phyloP scores from a whole-genome alignment of 495 filamentous ascomycete species.

The Penicillium daleae region DNA sequence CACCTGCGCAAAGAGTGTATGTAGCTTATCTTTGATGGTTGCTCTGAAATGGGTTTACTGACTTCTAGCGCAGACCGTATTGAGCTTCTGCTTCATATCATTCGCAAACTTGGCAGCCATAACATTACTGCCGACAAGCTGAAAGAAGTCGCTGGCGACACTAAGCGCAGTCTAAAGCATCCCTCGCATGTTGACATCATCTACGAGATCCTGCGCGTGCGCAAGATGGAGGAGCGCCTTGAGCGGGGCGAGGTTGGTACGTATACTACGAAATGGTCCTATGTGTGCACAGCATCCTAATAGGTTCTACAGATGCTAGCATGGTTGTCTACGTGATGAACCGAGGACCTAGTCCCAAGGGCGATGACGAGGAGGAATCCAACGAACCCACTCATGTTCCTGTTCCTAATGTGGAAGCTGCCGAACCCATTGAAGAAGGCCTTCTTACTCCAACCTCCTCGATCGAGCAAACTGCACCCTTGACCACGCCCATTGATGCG shows the following conservation, averaged over 20 bases:
- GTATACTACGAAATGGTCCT: background rate
- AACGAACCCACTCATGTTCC: slow-evolving; percentile 5
- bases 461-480: slow-evolving; percentile 31
- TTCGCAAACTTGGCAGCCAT: slow-evolving; percentile 43
- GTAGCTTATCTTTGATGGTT: slow-evolving; percentile 16
- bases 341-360: slow-evolving; percentile 43
- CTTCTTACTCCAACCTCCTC: slow-evolving; percentile 40
- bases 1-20: slow-evolving; percentile 78
- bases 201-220: slow-evolving; percentile 56
- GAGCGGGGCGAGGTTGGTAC: slow-evolving; percentile 57
- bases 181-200: slow-evolving; percentile 46
- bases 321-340: slow-evolving; percentile 46
- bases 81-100: slow-evolving; percentile 49
- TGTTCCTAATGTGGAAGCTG: slow-evolving; percentile 23
- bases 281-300: slow-evolving; percentile 9
- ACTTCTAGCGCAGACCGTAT: slow-evolving; percentile 37
- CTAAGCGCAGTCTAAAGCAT: slow-evolving; percentile 43
- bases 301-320: slow-evolving; percentile 31
- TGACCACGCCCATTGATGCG: slow-evolving; percentile 37
- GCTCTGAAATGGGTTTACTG: background rate
- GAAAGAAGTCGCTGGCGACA: slow-evolving; percentile 47
- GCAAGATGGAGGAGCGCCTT: slow-evolving; percentile 57
- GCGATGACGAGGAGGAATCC: slow-evolving; percentile 42
- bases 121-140: slow-evolving; percentile 47
- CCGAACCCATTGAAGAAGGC: slow-evolving; percentile 36